Base-by-base conservation (phyloP, 306 rosid species). In the Trifolium subterraneum region DNA sequence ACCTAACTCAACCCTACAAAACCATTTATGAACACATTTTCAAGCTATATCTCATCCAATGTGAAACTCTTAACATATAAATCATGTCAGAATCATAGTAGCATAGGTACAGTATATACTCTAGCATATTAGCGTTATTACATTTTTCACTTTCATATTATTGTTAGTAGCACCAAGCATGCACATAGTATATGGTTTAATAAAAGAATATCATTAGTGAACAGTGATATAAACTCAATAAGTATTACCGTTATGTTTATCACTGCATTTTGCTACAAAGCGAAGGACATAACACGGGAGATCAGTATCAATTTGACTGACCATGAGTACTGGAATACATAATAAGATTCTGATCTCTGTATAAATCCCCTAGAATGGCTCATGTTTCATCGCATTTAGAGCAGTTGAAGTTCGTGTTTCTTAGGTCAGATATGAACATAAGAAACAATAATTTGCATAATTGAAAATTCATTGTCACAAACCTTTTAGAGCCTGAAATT, bases 401-500 rank as follows among this genome's bases (percentile, higher is more conserved):
- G 64, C 22, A 48, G 45, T 51, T 70, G 58, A 36, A 50, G 76
- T 70, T 68, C 72, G 12, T 50, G 42, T 62, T 44, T 50, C 59
- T 38, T 36, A 14, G 59, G 68, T 64, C 60, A 33, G 64, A 72
- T 42, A 59, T 68, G 50, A 39, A 48, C 66, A 69, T 31, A 62
- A 48, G 20, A 59, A 47, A 68, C 64, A 27, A 36, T 36, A 50
- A 36, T 68, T 59, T 20, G 16, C 74, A 22, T 20, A 63, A 64
- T 13, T n/a, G 52, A 52, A n/a, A n/a, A 63, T 25, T 58, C 19
- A 19, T 48, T 47, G 48, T 45, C 56, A 73, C 84, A 64, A 54
- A 91, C 98, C 97, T 88, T 93, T 93, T 5, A 94, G 60, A 76
- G 90, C 90, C 72, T 82, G 80, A 80, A 91, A 84, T 35, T 68